Evolutionary conservation across 2,329 filamentous ascomycete species (phyloP), one percentile per base, ranked within the genome.

Genomic region (Fusarium redolens): DNA sequence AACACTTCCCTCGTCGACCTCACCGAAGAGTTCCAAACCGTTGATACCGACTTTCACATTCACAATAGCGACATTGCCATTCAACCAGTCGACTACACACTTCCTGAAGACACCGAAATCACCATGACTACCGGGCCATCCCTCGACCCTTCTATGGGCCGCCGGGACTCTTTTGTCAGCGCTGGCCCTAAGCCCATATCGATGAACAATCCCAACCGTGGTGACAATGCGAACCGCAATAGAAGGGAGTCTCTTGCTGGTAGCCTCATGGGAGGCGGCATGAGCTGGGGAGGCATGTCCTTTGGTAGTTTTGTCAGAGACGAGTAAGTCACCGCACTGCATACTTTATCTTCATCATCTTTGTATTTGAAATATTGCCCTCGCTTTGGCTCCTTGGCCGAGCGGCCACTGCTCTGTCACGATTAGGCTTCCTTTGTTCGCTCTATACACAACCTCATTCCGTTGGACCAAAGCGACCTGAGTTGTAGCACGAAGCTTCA

Each of bases 301-400:
- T 94, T 98, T 74, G 96, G 96, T 71, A 98, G 96, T 79, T 98
- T 97, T 87, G 96, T 99, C 82, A 90, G 94, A 82, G 96, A 99
- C 85, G 96, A 99, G 96, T 99, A 91, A 91, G 96, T 86, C 11
- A 47, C 48, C 48, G 65, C 67, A 68, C 59, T 65, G 70, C 68
- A 58, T 63, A 69, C 72, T 30, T 51, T 50, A 52, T 33, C 47
- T 54, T 48, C 47, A 31, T 65, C 38, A 33, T 48, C 51, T 40
- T 40, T 51, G 51, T 43, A 30, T 38, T 57, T 18, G 37, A 25
- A 66, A 50, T 51, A 52, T 48, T 69, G 54, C 54, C 69, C 55
- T 51, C 63, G 54, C 50, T 69, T 56, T 31, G 60, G 57, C 38
- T 47, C 41, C 33, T 31, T 58, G 35, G 55, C 50, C 18, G 31